Percentiles rank a stretch among this genome's conserved stretches.
Conservation (phyloP, 495 filamentous ascomycete genomes). For the Hyaloscypha finlandica region DNA sequence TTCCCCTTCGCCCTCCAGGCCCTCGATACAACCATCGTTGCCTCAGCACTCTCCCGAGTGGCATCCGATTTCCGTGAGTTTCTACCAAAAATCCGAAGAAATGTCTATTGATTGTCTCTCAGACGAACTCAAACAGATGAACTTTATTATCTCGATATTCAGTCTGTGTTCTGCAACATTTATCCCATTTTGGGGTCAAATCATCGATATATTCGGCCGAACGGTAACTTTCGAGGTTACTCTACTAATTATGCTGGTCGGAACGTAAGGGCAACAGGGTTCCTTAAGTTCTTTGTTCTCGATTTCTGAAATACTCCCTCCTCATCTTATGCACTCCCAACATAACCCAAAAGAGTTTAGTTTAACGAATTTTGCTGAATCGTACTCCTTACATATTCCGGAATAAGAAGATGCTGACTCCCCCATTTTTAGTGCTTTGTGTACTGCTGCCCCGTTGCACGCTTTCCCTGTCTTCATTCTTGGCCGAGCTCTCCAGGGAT, state of each 20-base stretch:
- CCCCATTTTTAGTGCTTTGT: constrained; percentile 36
- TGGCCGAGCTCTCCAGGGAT: constrained; percentile 58
- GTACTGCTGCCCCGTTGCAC: constrained; percentile 50
- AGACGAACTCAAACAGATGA: constrained; percentile 50
- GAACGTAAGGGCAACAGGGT: constrained; percentile 26
- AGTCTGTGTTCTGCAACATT: constrained; percentile 56
- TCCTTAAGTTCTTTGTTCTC: too few relatives aligned
- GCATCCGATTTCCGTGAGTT: constrained; percentile 57
- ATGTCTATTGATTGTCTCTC: constrained; percentile 2
- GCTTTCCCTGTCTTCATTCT: constrained; percentile 56
- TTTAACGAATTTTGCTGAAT: too few relatives aligned
- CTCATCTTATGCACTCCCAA: too few relatives aligned
- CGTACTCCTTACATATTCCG: too few relatives aligned
- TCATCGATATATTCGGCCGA: constrained; percentile 58
- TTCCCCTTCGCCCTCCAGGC: constrained; percentile 53
- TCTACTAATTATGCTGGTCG: constrained; percentile 50
- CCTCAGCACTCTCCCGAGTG: constrained; percentile 58
- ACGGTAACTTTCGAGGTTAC: constrained; percentile 47
- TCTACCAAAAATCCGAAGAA: neutral
- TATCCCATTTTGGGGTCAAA: constrained; percentile 10
- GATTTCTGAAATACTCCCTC: too few relatives aligned
- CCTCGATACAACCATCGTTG: constrained; percentile 63
- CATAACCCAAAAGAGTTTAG: too few relatives aligned
- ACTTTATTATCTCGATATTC: constrained; percentile 66
- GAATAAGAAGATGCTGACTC: too few relatives aligned